Conservation (phyloP, 2,329 filamentous ascomycete species). For the Davidsoniella virescens region DNA sequence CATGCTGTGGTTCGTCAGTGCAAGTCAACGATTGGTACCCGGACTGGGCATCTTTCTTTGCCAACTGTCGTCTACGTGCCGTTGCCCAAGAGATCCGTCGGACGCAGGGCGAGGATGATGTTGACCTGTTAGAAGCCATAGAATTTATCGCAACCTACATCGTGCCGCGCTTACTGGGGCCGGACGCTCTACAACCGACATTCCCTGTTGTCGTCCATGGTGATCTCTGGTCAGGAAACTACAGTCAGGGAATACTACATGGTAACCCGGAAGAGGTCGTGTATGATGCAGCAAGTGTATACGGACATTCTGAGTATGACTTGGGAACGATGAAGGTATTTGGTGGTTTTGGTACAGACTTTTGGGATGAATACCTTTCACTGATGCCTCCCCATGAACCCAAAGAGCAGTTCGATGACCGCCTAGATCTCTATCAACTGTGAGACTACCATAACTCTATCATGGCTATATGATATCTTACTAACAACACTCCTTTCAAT, state of each 20-base stretch:
- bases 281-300: constrained; percentile 67
- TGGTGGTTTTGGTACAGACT: constrained; percentile 59
- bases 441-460: constrained; percentile 29
- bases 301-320: constrained; percentile 80
- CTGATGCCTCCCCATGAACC: constrained; percentile 69
- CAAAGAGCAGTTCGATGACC: constrained; percentile 67
- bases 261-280: constrained; percentile 51
- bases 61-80: constrained; percentile 52
- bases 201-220: constrained; percentile 75
- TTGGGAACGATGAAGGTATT: constrained; percentile 95
- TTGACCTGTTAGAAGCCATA: constrained; percentile 36
- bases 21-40: constrained; percentile 61
- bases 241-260: constrained; percentile 46
- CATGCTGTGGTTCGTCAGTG: constrained; percentile 70
- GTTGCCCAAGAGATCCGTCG: constrained; percentile 25
- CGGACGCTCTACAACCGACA: constrained; percentile 46
- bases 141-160: constrained; percentile 47
- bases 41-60: constrained; percentile 78
- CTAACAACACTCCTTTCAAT: constrained; percentile 13
- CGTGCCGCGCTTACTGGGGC: constrained; percentile 60
- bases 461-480: neutral
- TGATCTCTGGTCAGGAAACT: constrained; percentile 87
- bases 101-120: constrained; percentile 19
- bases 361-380: constrained; percentile 62
- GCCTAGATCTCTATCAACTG: constrained; percentile 67